These are phyloP conservation scores for Raddia distichophylla DNA, from an alignment of 176 grass and related monocot genomes.

Conservation along the genomic window DNA sequence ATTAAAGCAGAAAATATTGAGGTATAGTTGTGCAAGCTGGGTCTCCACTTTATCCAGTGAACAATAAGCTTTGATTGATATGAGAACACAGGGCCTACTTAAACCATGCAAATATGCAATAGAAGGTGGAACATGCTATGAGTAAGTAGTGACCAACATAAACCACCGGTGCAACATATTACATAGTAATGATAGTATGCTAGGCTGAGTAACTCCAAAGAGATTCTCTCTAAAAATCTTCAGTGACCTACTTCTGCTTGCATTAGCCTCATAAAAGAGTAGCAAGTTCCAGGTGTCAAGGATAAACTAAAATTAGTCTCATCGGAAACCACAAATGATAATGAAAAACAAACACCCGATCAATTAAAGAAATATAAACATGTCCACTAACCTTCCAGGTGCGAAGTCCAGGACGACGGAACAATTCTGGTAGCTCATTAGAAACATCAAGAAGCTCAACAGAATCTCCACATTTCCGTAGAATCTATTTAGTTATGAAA, in stretches of 20 bases:
- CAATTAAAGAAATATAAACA: constrained; percentile 13
- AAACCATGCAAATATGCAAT: constrained; percentile 1
- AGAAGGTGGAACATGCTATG: not conserved
- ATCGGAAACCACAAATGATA: constrained; percentile 12
- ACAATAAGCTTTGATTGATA: not conserved
- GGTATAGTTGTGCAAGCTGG: constrained; percentile 16
- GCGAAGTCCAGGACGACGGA: constrained; percentile 75
- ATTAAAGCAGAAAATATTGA: not conserved
- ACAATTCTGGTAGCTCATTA: constrained; percentile 70
- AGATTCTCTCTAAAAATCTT: not conserved
- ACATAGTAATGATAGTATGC: not conserved
- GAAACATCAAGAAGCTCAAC: constrained; percentile 95
- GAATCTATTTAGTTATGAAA: constrained; percentile 62
- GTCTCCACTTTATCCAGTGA: constrained; percentile 10
- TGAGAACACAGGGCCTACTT: constrained; percentile 7
- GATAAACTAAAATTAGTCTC: not conserved
- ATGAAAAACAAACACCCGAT: not conserved
- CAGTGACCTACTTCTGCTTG: not conserved
- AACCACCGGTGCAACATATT: constrained; percentile 4
- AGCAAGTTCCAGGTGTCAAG: not conserved
- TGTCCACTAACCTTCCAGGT: constrained; percentile 86
- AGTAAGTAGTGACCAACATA: not conserved
- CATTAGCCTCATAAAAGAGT: constrained; percentile 12
- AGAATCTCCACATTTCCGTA: constrained; percentile 75
- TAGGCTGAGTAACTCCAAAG: not conserved